Base-by-base conservation (phyloP, 148 eudicot genomes). In the Bassia scoparia region DNA sequence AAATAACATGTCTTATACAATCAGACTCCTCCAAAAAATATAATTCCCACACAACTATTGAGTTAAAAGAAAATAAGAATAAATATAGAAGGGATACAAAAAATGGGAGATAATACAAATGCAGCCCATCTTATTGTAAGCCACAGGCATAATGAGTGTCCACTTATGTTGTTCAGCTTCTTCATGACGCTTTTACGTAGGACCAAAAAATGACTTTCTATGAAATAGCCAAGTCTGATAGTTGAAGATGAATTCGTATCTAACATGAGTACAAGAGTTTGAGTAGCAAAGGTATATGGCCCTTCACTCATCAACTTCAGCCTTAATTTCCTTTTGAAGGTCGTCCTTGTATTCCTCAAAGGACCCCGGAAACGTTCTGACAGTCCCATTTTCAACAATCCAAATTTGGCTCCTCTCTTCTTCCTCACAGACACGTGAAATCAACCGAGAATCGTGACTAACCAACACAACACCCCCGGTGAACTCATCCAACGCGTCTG, bases 301-400 rank as follows among this genome's bases (percentile, higher is more conserved):
- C n/a, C 37, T 6, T 84, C 76, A 86, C 26, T 86, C 88, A 78
- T 86, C 92, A 62, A 88, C 92, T 77, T 88, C 92, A 18, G 83
- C 86, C 70, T 76, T 79, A 61, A 88, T 88, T 75, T 88, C 92
- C 70, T 24, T 83, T 59, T 83, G 81, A 14, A 88, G 87, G 55
- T 86, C 88, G 12, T 81, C 88, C 64, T 88, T 88, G 78, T 88
- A 88, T 68, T 88, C 92, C 23, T 86, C 89, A 23, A 88, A 88
- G 1, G 86, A 59, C 17, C 85, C 89, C 1, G 75, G 81, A 70
- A 77, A 86, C 12, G 41, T 37, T 49, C 70, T 79, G 20, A 86
- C 92, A 15, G 85, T 83, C 26, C 92, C 92, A 72, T 84, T 72
- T 50, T 88, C 89, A 3, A 88, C 92, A 11, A 84, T 82, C 92